Evolutionary conservation across 2,329 filamentous ascomycete genomes (phyloP).

Genomic region (Curvularia verruculosa): DNA sequence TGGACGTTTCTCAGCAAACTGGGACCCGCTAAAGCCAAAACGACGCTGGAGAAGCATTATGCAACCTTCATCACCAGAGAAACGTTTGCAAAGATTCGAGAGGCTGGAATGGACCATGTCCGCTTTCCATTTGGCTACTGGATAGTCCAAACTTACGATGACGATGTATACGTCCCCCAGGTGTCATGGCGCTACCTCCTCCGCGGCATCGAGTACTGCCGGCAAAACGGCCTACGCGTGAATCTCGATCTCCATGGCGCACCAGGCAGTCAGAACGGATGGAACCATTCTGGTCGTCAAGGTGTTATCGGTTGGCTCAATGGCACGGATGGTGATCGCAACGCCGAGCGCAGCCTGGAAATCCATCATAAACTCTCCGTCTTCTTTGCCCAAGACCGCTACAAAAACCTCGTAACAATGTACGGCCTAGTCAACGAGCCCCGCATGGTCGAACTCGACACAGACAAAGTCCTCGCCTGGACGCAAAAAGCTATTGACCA

Average conservation of each 20-base stretch:
- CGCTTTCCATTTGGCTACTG: conserved; percentile 95
- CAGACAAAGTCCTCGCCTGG: conserved; percentile 75
- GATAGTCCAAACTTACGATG: conserved; percentile 84
- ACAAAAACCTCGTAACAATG: conserved; percentile 88
- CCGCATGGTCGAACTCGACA: conserved; percentile 73
- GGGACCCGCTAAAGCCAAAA: conserved; percentile 66
- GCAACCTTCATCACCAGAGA: conserved; percentile 83
- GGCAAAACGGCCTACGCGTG: conserved; percentile 87
- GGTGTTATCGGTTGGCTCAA: conserved; percentile 87
- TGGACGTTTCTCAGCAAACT: conserved; percentile 77
- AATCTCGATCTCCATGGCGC: conserved; percentile 93
- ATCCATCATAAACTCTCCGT: conserved; percentile 84
- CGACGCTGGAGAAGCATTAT: conserved; percentile 87
- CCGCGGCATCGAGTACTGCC: conserved; percentile 89
- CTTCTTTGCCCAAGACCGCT: conserved; percentile 93
- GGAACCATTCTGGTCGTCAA: conserved; percentile 91
- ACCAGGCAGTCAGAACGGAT: conserved; percentile 93
- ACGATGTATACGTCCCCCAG: conserved; percentile 84
- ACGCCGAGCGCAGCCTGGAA: conserved; percentile 81
- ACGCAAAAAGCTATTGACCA: conserved; percentile 73
- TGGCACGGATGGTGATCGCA: conserved; percentile 79
- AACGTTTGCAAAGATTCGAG: conserved; percentile 82
- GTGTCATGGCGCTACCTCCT: conserved; percentile 93
- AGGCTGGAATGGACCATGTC: conserved; percentile 93
- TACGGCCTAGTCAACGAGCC: conserved; percentile 97